Conservation (phyloP, 345 rosid species). For the Eucalyptus paniculata region DNA sequence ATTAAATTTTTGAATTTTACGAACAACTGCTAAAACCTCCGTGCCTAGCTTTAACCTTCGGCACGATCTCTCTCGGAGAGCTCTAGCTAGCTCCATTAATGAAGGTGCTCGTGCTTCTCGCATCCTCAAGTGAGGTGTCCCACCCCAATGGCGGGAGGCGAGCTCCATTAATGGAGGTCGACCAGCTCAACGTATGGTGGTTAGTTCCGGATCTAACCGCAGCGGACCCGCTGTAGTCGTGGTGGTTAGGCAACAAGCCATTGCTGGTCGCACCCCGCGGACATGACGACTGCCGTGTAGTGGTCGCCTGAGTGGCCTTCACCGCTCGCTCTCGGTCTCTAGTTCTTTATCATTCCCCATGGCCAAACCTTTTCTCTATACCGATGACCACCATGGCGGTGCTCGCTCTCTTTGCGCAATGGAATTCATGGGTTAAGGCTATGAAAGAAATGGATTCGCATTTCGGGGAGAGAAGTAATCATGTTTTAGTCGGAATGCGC, state of each 20-base stretch:
- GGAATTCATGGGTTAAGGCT: conserved; percentile 63
- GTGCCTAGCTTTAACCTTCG: not conserved
- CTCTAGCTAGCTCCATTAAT: no score
- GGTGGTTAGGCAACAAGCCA: not conserved
- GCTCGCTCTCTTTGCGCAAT: not conserved
- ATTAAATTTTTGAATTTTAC: not conserved
- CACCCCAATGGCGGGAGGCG: no score
- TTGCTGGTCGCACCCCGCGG: not conserved
- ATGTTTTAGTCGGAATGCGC: conserved; percentile 28
- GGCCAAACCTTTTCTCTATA: not conserved
- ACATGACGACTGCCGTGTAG: not conserved
- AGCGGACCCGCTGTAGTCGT: not conserved
- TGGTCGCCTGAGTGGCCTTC: not conserved
- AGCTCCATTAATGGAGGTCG: no score
- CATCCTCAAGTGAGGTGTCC: no score
- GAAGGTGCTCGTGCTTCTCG: no score
- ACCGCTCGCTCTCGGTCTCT: not conserved
- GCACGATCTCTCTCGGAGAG: not conserved
- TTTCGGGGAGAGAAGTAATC: conserved; percentile 66
- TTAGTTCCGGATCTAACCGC: no score
- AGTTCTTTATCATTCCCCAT: not conserved
- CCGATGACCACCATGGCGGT: no score
- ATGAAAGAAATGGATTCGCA: conserved; percentile 67
- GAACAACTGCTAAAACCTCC: not conserved
- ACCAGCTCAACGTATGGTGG: no score